Conservation (phyloP, 805 yeast genomes). For the Yamadazyma nakazawae region DNA sequence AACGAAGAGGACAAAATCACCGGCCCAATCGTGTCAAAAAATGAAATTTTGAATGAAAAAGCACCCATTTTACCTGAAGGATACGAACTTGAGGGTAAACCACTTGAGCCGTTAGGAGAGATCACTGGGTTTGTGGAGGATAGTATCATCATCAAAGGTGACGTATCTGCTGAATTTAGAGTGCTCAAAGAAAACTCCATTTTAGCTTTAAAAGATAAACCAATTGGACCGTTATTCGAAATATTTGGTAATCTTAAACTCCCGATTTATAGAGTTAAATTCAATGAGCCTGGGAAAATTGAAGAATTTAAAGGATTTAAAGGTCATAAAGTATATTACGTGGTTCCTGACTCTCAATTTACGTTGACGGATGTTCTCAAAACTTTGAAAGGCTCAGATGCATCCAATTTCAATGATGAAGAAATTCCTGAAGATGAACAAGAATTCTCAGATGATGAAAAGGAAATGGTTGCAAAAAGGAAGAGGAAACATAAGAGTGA, state of each 20-base stretch:
- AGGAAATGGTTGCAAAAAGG: conserved; percentile 68
- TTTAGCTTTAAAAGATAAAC: conserved; percentile 69
- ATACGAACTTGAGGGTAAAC: conserved; percentile 58
- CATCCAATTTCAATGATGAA: conserved; percentile 92
- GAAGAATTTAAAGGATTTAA: conserved; percentile 44
- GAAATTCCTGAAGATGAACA: conserved; percentile 91
- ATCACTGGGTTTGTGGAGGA: conserved; percentile 67
- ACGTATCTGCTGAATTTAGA: conserved; percentile 76
- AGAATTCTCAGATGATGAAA: conserved; percentile 93
- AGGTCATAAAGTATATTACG: conserved; percentile 66
- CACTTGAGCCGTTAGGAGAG: conserved; percentile 69
- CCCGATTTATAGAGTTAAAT: conserved; percentile 78
- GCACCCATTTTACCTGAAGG: conserved; percentile 68
- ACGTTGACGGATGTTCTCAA: conserved; percentile 71
- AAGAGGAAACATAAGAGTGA: conserved; percentile 55
- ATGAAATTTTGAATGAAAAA: conserved; percentile 68
- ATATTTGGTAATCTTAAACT: conserved; percentile 83
- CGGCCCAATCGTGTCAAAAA: conserved; percentile 75
- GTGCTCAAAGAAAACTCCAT: conserved; percentile 79
- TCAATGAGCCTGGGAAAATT: conserved; percentile 49
- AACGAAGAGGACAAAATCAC: conserved; percentile 40
- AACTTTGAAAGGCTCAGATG: conserved; percentile 82
- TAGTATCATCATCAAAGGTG: conserved; percentile 69
- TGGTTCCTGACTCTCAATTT: conserved; percentile 78
- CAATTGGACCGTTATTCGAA: conserved; percentile 79